Evolutionary conservation across 371 early-diverging fungal species (phyloP), one percentile per base, ranked within the genome.

Genomic region (Mucor indicus): DNA sequence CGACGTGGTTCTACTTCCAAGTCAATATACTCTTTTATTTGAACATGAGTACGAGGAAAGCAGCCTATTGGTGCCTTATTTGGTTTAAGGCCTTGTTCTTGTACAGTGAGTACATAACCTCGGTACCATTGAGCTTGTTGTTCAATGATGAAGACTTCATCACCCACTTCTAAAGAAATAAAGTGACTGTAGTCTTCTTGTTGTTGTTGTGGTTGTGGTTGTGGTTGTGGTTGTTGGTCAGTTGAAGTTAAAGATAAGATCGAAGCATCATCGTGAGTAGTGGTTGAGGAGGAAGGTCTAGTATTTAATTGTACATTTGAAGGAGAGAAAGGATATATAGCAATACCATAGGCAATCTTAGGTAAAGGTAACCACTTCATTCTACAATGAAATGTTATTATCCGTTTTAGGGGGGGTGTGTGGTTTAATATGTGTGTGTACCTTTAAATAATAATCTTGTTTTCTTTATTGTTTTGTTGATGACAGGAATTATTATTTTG

Each of bases 121-220:
- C 86, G 64, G 38, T 74, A 80, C 87, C 87, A 87, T 25, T 65
- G 67, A 10, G 69, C 74, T 47, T 72, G 64, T 39, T 78, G 73
- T 32, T 80, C 81, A 45, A 78, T 64, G 37, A 75, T 65, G 44
- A 69, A 80, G 4, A 80, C 48, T 47, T 78, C 75, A 53, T 80
- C 81, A 15, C 81, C 81, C 12, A 78, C 79, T 57, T 80, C 81
- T 7, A 80, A 46, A 8, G 69, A 42, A 29, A 71, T 56, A n/a
- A 70, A 41, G n/a, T 57, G 53, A 13, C 55, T 49, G 38, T 65
- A 66, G 49, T 77, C 77, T 22, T 55, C 44, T n/a, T 62, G 38
- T 21, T 60, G 57, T 8, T 48, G 15, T 20, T 64, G 55, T 2
- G 31, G 38, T 19, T 39, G 52, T 36, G 63, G 62, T 15, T 57